Conservation (phyloP, 441 rosid genomes). For the Melastoma candidum region DNA sequence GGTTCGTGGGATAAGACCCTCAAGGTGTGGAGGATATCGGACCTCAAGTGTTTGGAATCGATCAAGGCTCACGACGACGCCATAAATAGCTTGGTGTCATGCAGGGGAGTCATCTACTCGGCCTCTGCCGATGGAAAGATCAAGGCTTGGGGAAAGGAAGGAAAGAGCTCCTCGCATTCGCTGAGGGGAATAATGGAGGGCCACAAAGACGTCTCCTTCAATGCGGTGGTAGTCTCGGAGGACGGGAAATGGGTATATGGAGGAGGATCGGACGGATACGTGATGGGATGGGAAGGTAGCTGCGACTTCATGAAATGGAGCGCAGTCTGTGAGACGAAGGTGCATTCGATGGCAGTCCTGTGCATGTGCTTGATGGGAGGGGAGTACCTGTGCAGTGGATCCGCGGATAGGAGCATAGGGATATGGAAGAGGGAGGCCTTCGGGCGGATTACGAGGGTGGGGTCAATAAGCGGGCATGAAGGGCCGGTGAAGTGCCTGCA, state of each 20-base stretch:
- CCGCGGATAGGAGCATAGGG: slow-evolving; percentile 77
- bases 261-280: slow-evolving; percentile 80
- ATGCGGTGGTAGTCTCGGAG: slow-evolving; percentile 61
- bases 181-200: slow-evolving; percentile 63
- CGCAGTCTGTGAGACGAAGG: slow-evolving; percentile 49
- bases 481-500: slow-evolving; percentile 91
- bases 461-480: slow-evolving; percentile 60
- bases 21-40: slow-evolving; percentile 80
- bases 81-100: slow-evolving; percentile 46
- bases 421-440: slow-evolving; percentile 60
- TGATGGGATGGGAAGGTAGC: slow-evolving; percentile 75
- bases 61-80: slow-evolving; percentile 92
- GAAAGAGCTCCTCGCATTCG: slow-evolving; percentile 33
- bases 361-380: slow-evolving; percentile 53
- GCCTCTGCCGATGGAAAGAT: slow-evolving; percentile 91
- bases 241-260: slow-evolving; percentile 83
- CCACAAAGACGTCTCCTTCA: slow-evolving; percentile 63
- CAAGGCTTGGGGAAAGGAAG: slow-evolving; percentile 67
- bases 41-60: slow-evolving; percentile 82
- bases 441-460: slow-evolving; percentile 45
- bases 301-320: slow-evolving; percentile 44
- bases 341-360: slow-evolving; percentile 67
- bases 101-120: slow-evolving; percentile 58
- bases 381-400: slow-evolving; percentile 63
- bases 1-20: slow-evolving; percentile 94